A percentile compares a stretch with the other conserved stretches of the same genome.
Conservation (phyloP, 2,329 filamentous ascomycete species). For the Berkeleyomyces basicola region DNA sequence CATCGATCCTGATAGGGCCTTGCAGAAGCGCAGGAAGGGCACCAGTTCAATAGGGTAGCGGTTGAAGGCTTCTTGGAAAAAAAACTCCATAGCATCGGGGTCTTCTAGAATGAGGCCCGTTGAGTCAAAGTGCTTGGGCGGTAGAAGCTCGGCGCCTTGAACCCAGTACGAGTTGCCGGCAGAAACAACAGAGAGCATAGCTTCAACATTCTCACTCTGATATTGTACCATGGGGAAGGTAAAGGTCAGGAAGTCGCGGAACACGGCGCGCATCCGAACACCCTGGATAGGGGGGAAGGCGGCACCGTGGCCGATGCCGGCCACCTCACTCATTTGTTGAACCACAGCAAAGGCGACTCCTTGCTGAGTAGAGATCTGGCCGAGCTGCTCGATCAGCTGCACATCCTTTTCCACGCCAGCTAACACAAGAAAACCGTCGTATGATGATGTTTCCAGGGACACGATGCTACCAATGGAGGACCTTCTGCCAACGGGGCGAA, state of each 20-base stretch:
- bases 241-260: slow-evolving; percentile 55
- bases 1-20: slow-evolving; percentile 21
- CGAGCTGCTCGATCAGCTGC: slow-evolving; percentile 34
- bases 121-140: slow-evolving; percentile 19
- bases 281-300: slow-evolving; percentile 39
- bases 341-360: slow-evolving; percentile 39
- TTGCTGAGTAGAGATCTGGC: slow-evolving; percentile 30
- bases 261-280: slow-evolving; percentile 43
- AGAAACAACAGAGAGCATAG: slow-evolving; percentile 47
- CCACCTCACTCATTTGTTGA: slow-evolving; percentile 30
- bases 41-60: slow-evolving; percentile 25
- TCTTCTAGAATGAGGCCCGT: slow-evolving; percentile 34
- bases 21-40: slow-evolving; percentile 22
- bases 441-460: slow-evolving; percentile 42
- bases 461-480: slow-evolving; percentile 47
- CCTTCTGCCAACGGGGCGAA: slow-evolving; percentile 29
- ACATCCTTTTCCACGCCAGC: slow-evolving; percentile 34
- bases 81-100: slow-evolving; percentile 30
- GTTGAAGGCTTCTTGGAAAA: slow-evolving; percentile 13
- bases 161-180: slow-evolving; percentile 17
- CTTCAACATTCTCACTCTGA: slow-evolving; percentile 50
- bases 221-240: slow-evolving; percentile 54
- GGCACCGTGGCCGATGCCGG: slow-evolving; percentile 29
- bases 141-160: background rate
- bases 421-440: slow-evolving; percentile 39